phyloP scores from a whole-genome alignment of 352 stramenopile genomes.

The Globisporangium lucens region DNA sequence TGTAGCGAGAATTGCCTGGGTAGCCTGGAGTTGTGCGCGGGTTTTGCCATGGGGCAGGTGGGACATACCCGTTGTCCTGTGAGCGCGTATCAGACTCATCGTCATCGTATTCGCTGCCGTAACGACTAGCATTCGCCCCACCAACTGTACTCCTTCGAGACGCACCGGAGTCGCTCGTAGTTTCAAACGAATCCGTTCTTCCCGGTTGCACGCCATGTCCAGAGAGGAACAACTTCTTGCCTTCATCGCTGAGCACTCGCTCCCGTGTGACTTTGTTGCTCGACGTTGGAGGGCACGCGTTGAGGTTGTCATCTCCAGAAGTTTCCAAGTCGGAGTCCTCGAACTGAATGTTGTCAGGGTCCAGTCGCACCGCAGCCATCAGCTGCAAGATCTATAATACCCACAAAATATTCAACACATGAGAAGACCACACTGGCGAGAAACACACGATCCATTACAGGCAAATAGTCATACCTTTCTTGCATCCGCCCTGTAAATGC shows the following conservation, averaged over 20 bases:
- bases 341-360: constrained; percentile 78
- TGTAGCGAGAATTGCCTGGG: constrained; percentile 25
- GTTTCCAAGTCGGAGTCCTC: constrained; percentile 49
- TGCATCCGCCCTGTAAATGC: constrained; percentile 75
- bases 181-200: constrained; percentile 27
- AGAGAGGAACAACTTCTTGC: constrained; percentile 75
- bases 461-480: constrained; percentile 40
- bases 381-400: constrained; percentile 62
- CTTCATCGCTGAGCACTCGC: constrained; percentile 80
- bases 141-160: constrained; percentile 29
- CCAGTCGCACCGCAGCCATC: constrained; percentile 71
- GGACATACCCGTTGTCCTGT: constrained; percentile 50
- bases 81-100: constrained; percentile 54
- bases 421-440: not conserved
- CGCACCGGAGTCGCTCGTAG: constrained; percentile 26
- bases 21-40: constrained; percentile 23
- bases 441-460: too few species aligned
- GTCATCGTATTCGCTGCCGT: constrained; percentile 53
- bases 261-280: constrained; percentile 66
- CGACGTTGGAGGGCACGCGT: constrained; percentile 57
- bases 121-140: constrained; percentile 34
- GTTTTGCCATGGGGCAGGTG: constrained; percentile 26
- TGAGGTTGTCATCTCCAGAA: constrained; percentile 42
- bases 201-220: constrained; percentile 37
- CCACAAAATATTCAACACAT: not conserved